Evolutionary conservation across 2,329 filamentous ascomycete genomes (phyloP).

Genomic region (Colletotrichum navitas): DNA sequence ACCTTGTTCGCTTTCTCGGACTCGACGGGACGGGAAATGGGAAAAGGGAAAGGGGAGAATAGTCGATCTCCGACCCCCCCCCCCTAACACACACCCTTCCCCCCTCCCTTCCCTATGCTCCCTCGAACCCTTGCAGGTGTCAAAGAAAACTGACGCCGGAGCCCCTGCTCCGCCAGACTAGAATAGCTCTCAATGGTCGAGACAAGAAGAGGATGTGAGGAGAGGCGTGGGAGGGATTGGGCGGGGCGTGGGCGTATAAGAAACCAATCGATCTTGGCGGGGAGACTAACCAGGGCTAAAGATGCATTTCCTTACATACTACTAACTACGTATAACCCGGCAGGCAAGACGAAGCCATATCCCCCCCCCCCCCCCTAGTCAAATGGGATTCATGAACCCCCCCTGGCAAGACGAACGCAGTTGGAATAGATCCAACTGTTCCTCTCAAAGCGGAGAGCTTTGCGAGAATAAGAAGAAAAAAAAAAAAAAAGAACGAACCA

Average conservation of each 20-base stretch:
- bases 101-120: not conserved
- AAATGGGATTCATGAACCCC: too few species aligned
- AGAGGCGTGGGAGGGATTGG: too few species aligned
- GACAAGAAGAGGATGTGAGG: not conserved
- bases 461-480: not conserved
- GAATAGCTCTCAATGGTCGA: not conserved
- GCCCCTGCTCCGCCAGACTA: not conserved
- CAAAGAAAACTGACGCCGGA: conserved; percentile 4
- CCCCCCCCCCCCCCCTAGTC: too few species aligned
- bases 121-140: conserved; percentile 13
- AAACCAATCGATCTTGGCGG: not conserved
- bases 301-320: too few species aligned
- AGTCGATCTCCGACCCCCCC: too few species aligned
- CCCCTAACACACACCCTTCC: too few species aligned
- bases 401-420: not conserved
- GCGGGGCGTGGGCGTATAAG: not conserved
- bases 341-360: too few species aligned
- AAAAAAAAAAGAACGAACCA: too few species aligned
- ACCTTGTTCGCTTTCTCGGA: not conserved
- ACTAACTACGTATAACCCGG: too few species aligned
- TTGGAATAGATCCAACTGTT: not conserved
- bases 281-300: not conserved
- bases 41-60: not conserved
- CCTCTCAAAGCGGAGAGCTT: not conserved
- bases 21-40: not conserved